Evolutionary conservation across 192 early-diverging fungal species (phyloP).

Genomic region (Borealophlyctis nickersoniae): DNA sequence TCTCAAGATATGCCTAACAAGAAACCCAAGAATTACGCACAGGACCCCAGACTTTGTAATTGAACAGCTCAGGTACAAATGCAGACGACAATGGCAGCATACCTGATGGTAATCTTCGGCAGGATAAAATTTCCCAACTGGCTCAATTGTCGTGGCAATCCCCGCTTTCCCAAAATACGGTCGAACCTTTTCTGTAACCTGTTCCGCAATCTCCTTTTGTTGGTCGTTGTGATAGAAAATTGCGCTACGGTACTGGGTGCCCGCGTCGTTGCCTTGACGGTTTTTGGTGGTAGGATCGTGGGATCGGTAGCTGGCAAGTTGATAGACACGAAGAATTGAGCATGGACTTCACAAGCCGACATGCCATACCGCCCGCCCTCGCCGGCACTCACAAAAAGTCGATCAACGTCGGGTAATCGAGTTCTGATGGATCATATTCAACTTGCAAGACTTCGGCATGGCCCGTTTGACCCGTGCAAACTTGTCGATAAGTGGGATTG

Average conservation of each 20-base stretch:
- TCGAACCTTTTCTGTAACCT: conserved; percentile 65
- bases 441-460: conserved; percentile 86
- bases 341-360: background rate
- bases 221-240: conserved; percentile 79
- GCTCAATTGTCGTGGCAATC: conserved; percentile 68
- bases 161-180: conserved; percentile 35
- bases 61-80: background rate
- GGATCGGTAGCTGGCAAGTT: conserved; percentile 48
- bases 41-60: no score
- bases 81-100: background rate
- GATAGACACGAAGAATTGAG: background rate
- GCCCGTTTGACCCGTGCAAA: conserved; percentile 69
- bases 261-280: conserved; percentile 78
- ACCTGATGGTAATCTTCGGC: conserved; percentile 66
- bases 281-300: conserved; percentile 84
- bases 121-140: conserved; percentile 69
- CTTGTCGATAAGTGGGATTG: conserved; percentile 39
- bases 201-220: conserved; percentile 72
- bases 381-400: conserved; percentile 69
- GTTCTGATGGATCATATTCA: conserved; percentile 64
- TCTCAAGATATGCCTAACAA: conserved; percentile 75
- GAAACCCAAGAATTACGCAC: no score
- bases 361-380: background rate
- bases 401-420: conserved; percentile 73
- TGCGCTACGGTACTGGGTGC: conserved; percentile 84